Evolutionary conservation across 345 rosid genomes (phyloP), one percentile per base, ranked within the genome.

Genomic region (Cardamine resedifolia): DNA sequence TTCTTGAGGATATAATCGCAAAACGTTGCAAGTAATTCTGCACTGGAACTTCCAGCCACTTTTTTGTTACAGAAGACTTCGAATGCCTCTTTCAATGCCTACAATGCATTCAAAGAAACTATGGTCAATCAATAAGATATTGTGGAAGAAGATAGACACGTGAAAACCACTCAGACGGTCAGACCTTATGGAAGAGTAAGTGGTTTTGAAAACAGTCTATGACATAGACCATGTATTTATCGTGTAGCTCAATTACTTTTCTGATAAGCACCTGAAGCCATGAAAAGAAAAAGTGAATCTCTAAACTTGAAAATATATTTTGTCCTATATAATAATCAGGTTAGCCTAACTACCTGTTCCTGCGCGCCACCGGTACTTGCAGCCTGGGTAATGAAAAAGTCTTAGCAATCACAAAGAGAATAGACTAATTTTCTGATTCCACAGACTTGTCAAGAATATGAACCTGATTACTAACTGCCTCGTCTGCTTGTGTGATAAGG

Each of bases 401-500:
- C 18, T 44, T 28, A 63, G 27, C 53, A 28, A 45, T 63, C 50
- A 63, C 6, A 14, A 52, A 52, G 19, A 15, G 53, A 48, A 20
- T 10, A 9, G 24, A 47, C 24, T 48, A 19, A 20, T 3, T 18
- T 7, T 47, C 20, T 2, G 5, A 50, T 12, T 21, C 55, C 57
- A 51, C n/a, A 51, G 30, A 23, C 4, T 51, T 51, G 56, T 1
- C 24, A 52, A 52, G 21, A n/a, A 27, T 27, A 55, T 55, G 38
- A 63, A 63, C 68, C 68, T 65, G 52, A 7, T 27, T 20, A 10
- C 55, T 1, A 15, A 85, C 96, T 76, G 96, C 87, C 31, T 92
- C 99, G 71, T 88, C 89, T 14, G 96, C 97, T 65, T 88, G 98
- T 70, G 87, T 90, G 76, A 96, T 84, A 71, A 90, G 84, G 28